These are phyloP conservation scores for Calocera viscosa DNA, from an alignment of 768 basidiomycete species.

Conservation along the genomic window DNA sequence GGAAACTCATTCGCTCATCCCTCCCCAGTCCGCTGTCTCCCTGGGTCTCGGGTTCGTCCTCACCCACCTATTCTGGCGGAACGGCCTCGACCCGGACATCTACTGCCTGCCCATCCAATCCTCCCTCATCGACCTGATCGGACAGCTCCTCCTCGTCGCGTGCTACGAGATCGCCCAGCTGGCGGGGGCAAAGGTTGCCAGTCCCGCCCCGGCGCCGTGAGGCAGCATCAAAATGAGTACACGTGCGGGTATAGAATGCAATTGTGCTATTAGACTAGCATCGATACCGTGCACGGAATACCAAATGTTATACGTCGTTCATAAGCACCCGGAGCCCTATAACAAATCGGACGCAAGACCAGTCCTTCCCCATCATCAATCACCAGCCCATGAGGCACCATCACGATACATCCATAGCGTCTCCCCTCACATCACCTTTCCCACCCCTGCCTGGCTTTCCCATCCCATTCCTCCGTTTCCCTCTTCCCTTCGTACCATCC, in stretches of 20 bases:
- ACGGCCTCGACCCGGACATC: constrained; percentile 71
- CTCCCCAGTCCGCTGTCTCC: constrained; percentile 35
- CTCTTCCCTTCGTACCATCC: background rate
- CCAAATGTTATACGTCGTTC: background rate
- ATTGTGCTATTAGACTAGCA: background rate
- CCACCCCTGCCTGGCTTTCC: background rate
- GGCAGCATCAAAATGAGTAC: too few species aligned
- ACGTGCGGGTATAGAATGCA: too few species aligned
- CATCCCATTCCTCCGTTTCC: background rate
- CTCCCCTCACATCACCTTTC: background rate
- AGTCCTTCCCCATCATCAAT: too few species aligned
- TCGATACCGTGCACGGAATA: background rate
- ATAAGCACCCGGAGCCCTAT: too few species aligned
- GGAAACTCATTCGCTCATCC: background rate
- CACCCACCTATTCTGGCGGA: constrained; percentile 68
- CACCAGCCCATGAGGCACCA: too few species aligned
- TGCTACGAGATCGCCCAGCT: constrained; percentile 56
- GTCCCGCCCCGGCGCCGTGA: background rate
- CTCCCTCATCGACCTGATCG: constrained; percentile 73
- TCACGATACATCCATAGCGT: background rate
- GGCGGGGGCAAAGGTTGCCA: constrained; percentile 28
- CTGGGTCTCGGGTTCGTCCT: constrained; percentile 51
- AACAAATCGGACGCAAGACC: too few species aligned
- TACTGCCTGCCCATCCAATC: constrained; percentile 91
- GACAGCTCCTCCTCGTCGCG: constrained; percentile 64